Evolutionary conservation across 768 basidiomycete species (phyloP).

Genomic region (Collybiopsis luxurians): DNA sequence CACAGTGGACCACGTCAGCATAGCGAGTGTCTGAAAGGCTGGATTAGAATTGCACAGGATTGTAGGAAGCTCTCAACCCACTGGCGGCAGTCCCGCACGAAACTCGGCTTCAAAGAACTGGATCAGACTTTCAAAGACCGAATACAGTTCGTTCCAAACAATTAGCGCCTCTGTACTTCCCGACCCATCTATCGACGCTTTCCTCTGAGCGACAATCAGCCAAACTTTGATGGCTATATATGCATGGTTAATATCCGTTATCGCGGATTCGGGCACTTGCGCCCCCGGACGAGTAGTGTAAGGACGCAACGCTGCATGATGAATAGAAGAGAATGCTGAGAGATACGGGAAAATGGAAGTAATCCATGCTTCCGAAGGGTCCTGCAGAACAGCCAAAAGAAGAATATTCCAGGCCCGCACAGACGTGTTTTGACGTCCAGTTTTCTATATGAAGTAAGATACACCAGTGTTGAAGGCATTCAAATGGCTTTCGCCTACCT

Average conservation of each 20-base stretch:
- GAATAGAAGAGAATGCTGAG: constrained; percentile 43
- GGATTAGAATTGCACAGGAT: too few relatives aligned
- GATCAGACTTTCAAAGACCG: constrained; percentile 58
- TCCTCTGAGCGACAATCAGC: constrained; percentile 55
- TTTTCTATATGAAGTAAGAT: constrained; percentile 25
- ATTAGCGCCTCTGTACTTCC: constrained; percentile 32
- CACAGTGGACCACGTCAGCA: constrained; percentile 56
- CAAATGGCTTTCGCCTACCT: constrained; percentile 22
- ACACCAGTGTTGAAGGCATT: neutral
- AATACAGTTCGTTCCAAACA: constrained; percentile 80
- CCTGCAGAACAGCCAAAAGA: constrained; percentile 49
- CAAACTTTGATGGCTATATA: constrained; percentile 70
- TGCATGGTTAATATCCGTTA: constrained; percentile 64
- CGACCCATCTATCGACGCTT: constrained; percentile 22
- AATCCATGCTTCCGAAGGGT: constrained; percentile 31
- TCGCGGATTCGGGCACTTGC: constrained; percentile 38
- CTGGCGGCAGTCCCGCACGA: constrained; percentile 37
- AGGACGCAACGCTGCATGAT: constrained; percentile 42
- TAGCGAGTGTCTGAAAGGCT: constrained; percentile 45
- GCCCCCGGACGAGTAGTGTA: constrained; percentile 34
- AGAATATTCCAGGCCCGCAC: constrained; percentile 69
- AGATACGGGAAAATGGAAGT: constrained; percentile 49
- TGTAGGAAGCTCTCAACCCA: constrained; percentile 27
- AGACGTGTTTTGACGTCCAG: constrained; percentile 28
- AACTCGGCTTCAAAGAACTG: constrained; percentile 47